These are phyloP conservation scores for Xylona heveae DNA, from an alignment of 495 filamentous ascomycete genomes.

Conservation along the genomic window DNA sequence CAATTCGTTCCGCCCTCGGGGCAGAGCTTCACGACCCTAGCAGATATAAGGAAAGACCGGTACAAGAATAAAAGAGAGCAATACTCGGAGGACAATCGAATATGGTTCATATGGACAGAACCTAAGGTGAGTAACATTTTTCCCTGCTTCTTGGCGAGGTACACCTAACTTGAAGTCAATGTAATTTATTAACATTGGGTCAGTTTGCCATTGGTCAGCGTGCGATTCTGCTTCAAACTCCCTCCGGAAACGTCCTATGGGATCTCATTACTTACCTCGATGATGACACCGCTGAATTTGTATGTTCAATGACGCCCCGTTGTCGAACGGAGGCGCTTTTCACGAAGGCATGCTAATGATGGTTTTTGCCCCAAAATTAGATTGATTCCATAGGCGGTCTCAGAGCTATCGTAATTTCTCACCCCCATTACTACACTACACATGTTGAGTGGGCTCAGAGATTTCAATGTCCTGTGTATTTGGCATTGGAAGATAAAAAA, in stretches of 20 bases:
- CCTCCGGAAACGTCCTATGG: constrained; percentile 48
- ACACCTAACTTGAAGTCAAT: not conserved
- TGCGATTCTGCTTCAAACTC: constrained; percentile 38
- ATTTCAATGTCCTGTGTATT: constrained; percentile 42
- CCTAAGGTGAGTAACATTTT: constrained; percentile 21
- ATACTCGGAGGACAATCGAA: constrained; percentile 16
- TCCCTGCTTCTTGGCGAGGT: not conserved
- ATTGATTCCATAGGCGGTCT: constrained; percentile 31
- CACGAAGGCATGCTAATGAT: constrained; percentile 3
- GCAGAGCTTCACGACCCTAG: constrained; percentile 36
- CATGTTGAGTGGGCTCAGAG: constrained; percentile 41
- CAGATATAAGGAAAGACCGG: constrained; percentile 12
- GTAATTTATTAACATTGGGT: not conserved
- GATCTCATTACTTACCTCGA: constrained; percentile 49
- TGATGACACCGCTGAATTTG: constrained; percentile 24
- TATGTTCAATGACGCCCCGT: not conserved
- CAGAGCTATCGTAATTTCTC: constrained; percentile 53
- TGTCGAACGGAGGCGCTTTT: not conserved
- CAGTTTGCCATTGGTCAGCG: constrained; percentile 50
- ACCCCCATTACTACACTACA: constrained; percentile 62
- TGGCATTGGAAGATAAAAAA: constrained; percentile 34
- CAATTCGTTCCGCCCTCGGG: constrained; percentile 44
- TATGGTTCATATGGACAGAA: constrained; percentile 31
- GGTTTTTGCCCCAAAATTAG: constrained; percentile 1
- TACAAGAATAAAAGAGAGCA: constrained; percentile 19